Evolutionary conservation across 2,329 filamentous ascomycete species (phyloP).

Genomic region (Colletotrichum siamense): DNA sequence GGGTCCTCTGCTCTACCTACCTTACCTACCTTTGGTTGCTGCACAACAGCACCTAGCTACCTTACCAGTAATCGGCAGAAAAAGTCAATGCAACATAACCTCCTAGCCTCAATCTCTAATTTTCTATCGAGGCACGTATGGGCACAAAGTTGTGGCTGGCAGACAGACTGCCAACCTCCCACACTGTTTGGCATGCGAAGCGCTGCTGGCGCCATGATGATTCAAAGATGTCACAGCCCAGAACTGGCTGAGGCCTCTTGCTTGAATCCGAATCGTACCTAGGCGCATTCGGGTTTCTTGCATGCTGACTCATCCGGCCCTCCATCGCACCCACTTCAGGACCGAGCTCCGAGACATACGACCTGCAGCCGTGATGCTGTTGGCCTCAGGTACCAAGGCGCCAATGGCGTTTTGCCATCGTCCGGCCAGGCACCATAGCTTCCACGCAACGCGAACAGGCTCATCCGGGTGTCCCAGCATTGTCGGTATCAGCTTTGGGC

Average conservation of each 20-base stretch:
- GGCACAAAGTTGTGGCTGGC: background rate
- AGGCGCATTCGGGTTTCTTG: background rate
- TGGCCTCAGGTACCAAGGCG: constrained; percentile 16
- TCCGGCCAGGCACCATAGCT: background rate
- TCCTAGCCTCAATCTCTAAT: background rate
- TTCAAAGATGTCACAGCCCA: background rate
- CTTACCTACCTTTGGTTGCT: background rate
- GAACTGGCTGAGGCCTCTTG: background rate
- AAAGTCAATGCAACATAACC: background rate
- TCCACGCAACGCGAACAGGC: background rate
- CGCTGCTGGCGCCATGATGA: background rate
- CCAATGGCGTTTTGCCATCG: background rate
- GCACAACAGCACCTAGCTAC: background rate
- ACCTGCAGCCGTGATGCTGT: background rate
- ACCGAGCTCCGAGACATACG: constrained; percentile 5
- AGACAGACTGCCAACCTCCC: background rate
- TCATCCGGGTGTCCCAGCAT: background rate
- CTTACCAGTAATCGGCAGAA: background rate
- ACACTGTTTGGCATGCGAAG: background rate
- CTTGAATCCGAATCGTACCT: background rate
- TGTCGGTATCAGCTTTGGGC: background rate
- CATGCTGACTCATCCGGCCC: background rate
- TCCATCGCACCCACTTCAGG: background rate
- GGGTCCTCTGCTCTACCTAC: background rate
- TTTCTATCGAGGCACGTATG: background rate